Conservation (phyloP, 352 stramenopile genomes). For the Phytophthora parvispora region DNA sequence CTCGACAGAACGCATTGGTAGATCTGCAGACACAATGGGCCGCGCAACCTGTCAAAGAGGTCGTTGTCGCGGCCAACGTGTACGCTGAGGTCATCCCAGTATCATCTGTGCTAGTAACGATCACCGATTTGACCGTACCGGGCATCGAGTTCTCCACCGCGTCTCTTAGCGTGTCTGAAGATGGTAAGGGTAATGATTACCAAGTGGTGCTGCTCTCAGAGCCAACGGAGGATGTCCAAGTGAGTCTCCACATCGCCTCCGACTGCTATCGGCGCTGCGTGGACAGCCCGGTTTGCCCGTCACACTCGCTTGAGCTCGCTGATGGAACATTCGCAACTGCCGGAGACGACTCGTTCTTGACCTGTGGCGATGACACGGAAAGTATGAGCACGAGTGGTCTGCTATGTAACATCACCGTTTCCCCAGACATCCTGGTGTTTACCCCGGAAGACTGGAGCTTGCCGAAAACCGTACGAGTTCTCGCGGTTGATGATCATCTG, state of each 20-base stretch:
- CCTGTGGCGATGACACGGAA: constrained; percentile 29
- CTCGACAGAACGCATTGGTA: constrained; percentile 29
- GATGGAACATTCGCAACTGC: constrained; percentile 13
- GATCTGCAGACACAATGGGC: constrained; percentile 54
- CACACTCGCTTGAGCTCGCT: constrained; percentile 19
- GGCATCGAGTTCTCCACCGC: constrained; percentile 76
- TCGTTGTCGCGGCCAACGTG: constrained; percentile 31
- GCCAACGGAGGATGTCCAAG: constrained; percentile 56
- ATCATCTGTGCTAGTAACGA: constrained; percentile 22
- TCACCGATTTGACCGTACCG: constrained; percentile 66
- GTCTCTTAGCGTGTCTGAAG: constrained; percentile 73
- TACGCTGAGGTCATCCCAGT: constrained; percentile 37
- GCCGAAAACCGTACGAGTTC: constrained; percentile 73
- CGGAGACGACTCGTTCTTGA: constrained; percentile 14
- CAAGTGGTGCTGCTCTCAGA: constrained; percentile 77
- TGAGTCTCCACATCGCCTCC: constrained; percentile 54
- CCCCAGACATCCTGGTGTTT: constrained; percentile 59
- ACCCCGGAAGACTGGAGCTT: constrained; percentile 62
- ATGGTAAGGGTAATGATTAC: constrained; percentile 77
- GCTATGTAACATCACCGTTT: constrained; percentile 79
- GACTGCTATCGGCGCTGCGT: constrained; percentile 74
- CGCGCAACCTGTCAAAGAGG: constrained; percentile 28
- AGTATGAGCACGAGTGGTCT: constrained; percentile 23
- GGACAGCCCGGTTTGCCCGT: constrained; percentile 39
- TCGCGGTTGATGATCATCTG: constrained; percentile 74